Base-by-base conservation (phyloP, 2,329 filamentous ascomycete species). In the Grosmannia huntii region DNA sequence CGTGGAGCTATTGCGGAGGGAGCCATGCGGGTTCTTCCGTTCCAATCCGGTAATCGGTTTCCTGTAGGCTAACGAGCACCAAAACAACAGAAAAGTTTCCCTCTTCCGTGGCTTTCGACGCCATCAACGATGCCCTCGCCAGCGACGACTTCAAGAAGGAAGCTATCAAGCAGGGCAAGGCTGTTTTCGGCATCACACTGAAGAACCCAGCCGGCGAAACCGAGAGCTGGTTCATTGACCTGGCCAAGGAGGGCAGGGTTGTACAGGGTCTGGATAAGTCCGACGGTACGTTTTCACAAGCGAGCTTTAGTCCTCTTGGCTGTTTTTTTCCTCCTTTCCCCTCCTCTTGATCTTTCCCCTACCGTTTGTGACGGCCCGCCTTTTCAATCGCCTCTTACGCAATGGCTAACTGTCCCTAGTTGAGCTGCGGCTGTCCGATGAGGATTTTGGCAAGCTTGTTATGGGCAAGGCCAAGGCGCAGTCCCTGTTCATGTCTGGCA, bases 401-500 rank as follows among this genome's bases (percentile, higher is more conserved):
- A 49, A 52, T 12, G 12, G 16, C 56, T 59, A 53, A 59, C 53
- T 44, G 36, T 10, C 56, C 7, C 11, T 21, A 94, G 92, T 97
- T 60, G 95, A 89, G n/a, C 81, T 97, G 52, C 72, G 80, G 5
- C 82, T 97, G 64, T 88, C 85, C 60, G 94, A 99, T 62, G 81
- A 83, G 59, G 90, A 97, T 74, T 99, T 99, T 69, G 83, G 76
- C 64, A 85, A 87, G 70, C 81, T 99, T 64, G 85, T 95, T 57
- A 68, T 78, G 44, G 94, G 94, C 70, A 90, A 95, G 78, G 90
- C 89, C 66, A 96, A 96, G 70, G 90, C 94, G 59, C 94, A 99
- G 80, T 85, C 86, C 66, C 77, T 99, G 63, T 96, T 97, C 76
- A 97, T 99, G 92, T 83, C 83, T n/a, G 94, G 94, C 67, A 96